Evolutionary conservation across 495 filamentous ascomycete species (phyloP).

Genomic region (Penicillium riverlandense): DNA sequence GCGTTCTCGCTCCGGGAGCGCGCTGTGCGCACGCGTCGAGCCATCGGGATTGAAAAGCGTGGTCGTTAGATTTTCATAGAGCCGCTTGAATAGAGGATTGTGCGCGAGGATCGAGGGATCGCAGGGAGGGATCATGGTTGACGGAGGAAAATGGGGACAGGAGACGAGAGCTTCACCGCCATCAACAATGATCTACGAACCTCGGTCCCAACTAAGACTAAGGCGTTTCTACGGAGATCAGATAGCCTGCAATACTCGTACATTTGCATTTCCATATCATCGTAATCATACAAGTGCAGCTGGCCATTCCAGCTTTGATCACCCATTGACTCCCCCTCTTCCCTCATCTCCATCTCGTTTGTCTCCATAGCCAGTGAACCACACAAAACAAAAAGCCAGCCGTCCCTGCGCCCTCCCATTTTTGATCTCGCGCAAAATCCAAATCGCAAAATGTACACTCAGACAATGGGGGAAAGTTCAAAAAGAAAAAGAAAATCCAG

Average conservation of each 20-base stretch:
- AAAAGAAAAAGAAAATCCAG: slow-evolving; percentile 2
- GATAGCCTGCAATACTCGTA: slow-evolving; percentile 2
- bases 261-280: slow-evolving; percentile 35
- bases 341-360: not conserved
- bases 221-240: not conserved
- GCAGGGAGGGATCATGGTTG: slow-evolving; percentile 56
- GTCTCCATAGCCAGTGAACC: no score
- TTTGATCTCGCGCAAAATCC: no score
- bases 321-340: slow-evolving; percentile 7
- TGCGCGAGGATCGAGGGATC: slow-evolving; percentile 52
- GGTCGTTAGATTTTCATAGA: slow-evolving; percentile 54
- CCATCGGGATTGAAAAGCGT: slow-evolving; percentile 54
- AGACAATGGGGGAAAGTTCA: slow-evolving; percentile 5
- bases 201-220: not conserved
- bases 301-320: slow-evolving; percentile 8
- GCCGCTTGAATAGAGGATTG: slow-evolving; percentile 57
- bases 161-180: slow-evolving; percentile 17
- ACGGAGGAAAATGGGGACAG: slow-evolving; percentile 6
- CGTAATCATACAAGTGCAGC: slow-evolving; percentile 40
- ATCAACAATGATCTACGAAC: not conserved
- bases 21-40: slow-evolving; percentile 48
- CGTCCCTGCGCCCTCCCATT: no score
- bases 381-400: no score
- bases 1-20: slow-evolving; percentile 45
- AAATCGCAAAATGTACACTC: slow-evolving; percentile 2